Base-by-base conservation (phyloP, 768 basidiomycete genomes). In the Boletellus sp. region DNA sequence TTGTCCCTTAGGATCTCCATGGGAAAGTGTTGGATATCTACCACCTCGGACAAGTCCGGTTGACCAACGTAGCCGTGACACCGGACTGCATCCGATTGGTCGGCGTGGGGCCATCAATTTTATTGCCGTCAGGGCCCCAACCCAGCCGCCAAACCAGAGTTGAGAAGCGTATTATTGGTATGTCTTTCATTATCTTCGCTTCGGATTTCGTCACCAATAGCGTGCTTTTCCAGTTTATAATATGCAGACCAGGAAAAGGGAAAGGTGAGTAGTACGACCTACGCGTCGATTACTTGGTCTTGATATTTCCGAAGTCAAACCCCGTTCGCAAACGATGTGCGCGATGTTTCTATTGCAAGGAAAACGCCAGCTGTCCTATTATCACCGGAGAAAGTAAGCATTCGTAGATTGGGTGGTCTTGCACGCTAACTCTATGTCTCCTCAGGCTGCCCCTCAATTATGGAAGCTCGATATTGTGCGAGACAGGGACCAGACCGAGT, bases 391-490 rank as follows among this genome's bases (percentile, higher is more conserved):
- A 66, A 55, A 45, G 64, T 60, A 39, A 42, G 63, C 20, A 26
- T 15, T 28, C 35, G 13, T 47, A 22, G 31, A 62, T 65, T 48
- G 26, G 19, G 33, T 17, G 35, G n/a, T 23, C 17, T 22, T 44
- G 13, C 45, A 39, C 50, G 39, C 19, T 60, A 50, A 54, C 47
- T 33, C 39, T 57, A 47, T 38, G 43, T 46, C 41, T 12, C 49
- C 42, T 12, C 53, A 87, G 85, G 79, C 84, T 5, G 79, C 85
- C n/a, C 86, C 88, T 7, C 87, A 89, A 61, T 70, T 89, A 3
- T 90, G 87, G 86, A 83, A 79, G 65, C 64, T 90, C 41, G 83
- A 87, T 43, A 62, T 79, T 20, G 69, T 87, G 23, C 81, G 79
- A 63, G 81, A 85, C 48, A 62, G 55, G 50, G 69, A 60, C 52